phyloP scores from a whole-genome alignment of 768 basidiomycete species.

The Suillus hirtellus region DNA sequence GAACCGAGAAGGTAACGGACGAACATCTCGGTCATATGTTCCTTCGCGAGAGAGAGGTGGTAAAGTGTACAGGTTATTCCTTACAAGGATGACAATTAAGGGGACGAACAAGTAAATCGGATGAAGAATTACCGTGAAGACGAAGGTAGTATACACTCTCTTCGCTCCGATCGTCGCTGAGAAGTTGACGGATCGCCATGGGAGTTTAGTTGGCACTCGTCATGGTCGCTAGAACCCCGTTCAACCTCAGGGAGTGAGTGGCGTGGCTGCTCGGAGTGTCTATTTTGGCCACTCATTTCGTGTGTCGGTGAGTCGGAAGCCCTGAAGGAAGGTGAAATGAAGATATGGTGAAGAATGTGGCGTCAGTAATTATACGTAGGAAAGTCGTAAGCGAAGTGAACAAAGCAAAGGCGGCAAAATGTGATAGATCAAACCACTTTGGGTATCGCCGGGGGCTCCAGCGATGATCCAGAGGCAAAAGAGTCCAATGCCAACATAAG shows the following conservation, averaged over 20 bases:
- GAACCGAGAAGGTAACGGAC: constrained; percentile 33
- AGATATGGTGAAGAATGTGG: constrained; percentile 29
- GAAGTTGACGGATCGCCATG: not conserved
- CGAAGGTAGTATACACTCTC: constrained; percentile 24
- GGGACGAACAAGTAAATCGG: not conserved
- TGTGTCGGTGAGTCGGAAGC: constrained; percentile 31
- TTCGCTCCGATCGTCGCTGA: constrained; percentile 22
- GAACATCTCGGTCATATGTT: constrained; percentile 34
- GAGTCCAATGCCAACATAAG: constrained; percentile 8
- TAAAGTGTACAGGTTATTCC: constrained; percentile 30
- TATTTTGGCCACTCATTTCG: constrained; percentile 23
- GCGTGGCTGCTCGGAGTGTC: constrained; percentile 10
- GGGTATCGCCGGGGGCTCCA: constrained; percentile 5
- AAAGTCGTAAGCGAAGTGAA: constrained; percentile 25
- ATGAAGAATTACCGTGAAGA: constrained; percentile 7
- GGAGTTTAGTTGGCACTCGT: constrained; percentile 19
- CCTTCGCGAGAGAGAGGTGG: constrained; percentile 34
- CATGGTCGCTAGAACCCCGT: constrained; percentile 24
- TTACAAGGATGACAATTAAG: not conserved
- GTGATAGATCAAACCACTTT: constrained; percentile 5
- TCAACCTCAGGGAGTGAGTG: constrained; percentile 12
- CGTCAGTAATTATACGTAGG: constrained; percentile 29
- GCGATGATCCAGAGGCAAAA: constrained; percentile 4
- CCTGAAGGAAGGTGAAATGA: constrained; percentile 24
- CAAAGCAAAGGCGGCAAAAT: constrained; percentile 14